Conservation (phyloP, 805 yeast genomes). For the Teunomyces panamensis region DNA sequence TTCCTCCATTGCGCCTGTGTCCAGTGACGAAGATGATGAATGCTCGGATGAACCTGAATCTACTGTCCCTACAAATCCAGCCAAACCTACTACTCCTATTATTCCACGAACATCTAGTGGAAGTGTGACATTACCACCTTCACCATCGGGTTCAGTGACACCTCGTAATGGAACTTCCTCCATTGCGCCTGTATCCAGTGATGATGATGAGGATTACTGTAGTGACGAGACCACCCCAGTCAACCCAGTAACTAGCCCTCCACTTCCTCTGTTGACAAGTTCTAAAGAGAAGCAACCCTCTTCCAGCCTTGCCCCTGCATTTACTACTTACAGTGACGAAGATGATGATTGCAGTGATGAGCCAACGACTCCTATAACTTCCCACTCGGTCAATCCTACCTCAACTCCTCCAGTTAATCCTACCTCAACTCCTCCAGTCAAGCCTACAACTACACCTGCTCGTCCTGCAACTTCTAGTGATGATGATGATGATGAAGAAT, state of each 20-base stretch:
- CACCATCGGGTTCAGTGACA: neutral
- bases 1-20: conserved; percentile 1
- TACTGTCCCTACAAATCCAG: neutral
- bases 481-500: conserved; percentile 10
- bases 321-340: neutral
- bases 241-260: neutral
- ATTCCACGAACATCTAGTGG: neutral
- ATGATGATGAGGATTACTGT: conserved; percentile 11
- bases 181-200: conserved; percentile 5
- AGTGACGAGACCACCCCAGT: neutral
- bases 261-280: too few relatives aligned
- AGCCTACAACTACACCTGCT: neutral
- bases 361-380: too few relatives aligned
- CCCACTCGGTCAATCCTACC: too few relatives aligned
- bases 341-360: neutral
- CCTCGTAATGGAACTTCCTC: neutral
- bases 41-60: conserved; percentile 4
- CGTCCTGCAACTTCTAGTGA: neutral
- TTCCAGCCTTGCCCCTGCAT: neutral
- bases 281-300: too few relatives aligned
- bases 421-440: neutral
- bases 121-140: neutral
- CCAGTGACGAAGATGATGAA: conserved; percentile 6
- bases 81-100: neutral
- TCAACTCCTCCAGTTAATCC: too few relatives aligned